Evolutionary conservation across 2,329 filamentous ascomycete genomes (phyloP).

Genomic region (Biscogniauxia marginata): DNA sequence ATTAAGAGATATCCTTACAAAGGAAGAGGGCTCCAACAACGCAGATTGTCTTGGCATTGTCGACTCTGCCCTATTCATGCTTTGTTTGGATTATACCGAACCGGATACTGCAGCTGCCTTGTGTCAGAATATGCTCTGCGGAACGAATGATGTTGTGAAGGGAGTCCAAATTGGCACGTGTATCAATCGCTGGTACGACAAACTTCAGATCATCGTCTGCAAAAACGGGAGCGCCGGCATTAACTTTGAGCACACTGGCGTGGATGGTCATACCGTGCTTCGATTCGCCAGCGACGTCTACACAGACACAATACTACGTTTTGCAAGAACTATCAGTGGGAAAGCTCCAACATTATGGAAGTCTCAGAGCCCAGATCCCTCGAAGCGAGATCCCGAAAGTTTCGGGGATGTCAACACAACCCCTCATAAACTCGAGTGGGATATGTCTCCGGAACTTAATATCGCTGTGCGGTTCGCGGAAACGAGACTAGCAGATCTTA

Average conservation of each 20-base stretch:
- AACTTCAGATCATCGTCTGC: constrained; percentile 97
- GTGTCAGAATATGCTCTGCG: constrained; percentile 99
- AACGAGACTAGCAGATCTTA: constrained; percentile 87
- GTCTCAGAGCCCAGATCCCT: constrained; percentile 84
- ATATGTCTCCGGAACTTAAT: constrained; percentile 87
- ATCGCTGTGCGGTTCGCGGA: constrained; percentile 94
- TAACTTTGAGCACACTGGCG: constrained; percentile 98
- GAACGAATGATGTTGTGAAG: constrained; percentile 85
- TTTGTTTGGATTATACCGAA: constrained; percentile 92
- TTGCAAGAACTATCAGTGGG: constrained; percentile 92
- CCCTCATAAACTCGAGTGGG: constrained; percentile 96
- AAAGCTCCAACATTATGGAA: constrained; percentile 90
- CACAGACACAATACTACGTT: constrained; percentile 94
- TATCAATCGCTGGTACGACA: constrained; percentile 98
- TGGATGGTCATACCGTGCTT: constrained; percentile 94
- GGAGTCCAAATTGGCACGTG: constrained; percentile 97
- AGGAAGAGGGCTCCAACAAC: constrained; percentile 87
- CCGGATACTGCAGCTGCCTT: constrained; percentile 76
- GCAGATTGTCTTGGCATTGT: constrained; percentile 94
- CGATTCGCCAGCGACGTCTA: constrained; percentile 96
- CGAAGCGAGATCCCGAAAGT: constrained; percentile 84
- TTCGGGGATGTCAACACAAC: constrained; percentile 93
- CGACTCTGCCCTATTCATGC: constrained; percentile 86
- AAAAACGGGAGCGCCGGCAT: constrained; percentile 98
- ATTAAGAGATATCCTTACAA: constrained; percentile 80